phyloP scores from a whole-genome alignment of 352 stramenopile species.

The Pythium sp. region DNA sequence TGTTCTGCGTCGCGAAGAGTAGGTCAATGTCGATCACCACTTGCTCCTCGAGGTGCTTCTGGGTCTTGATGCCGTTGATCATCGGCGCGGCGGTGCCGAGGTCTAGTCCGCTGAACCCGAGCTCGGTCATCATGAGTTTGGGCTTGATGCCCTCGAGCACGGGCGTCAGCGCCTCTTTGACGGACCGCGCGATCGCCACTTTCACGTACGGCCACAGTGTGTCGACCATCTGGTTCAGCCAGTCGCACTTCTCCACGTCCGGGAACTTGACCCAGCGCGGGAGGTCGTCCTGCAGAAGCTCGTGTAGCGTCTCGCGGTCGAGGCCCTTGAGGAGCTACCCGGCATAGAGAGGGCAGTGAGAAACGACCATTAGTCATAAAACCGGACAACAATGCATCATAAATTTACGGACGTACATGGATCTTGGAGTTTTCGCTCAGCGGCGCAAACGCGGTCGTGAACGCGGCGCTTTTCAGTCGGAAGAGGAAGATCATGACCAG shows the following conservation, averaged over 20 bases:
- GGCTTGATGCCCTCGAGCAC: constrained; percentile 34
- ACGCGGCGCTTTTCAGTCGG: constrained; percentile 34
- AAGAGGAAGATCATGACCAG: constrained; percentile 34
- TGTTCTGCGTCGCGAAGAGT: constrained; percentile 40
- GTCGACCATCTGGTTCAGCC: constrained; percentile 40
- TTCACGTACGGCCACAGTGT: constrained; percentile 52
- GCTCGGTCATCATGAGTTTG: constrained; percentile 41
- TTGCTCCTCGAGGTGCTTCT: constrained; percentile 39
- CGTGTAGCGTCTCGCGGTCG: constrained; percentile 36
- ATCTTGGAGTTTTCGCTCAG: constrained; percentile 36
- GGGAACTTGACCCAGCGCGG: constrained; percentile 47
- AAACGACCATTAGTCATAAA: not conserved
- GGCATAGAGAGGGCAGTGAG: not conserved
- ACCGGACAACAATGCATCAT: not conserved
- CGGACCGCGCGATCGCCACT: constrained; percentile 31
- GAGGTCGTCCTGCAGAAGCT: constrained; percentile 40
- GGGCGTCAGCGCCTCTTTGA: constrained; percentile 36
- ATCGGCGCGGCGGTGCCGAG: constrained; percentile 38
- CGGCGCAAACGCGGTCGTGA: constrained; percentile 21
- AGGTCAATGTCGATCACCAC: constrained; percentile 44
- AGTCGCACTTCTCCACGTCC: constrained; percentile 47
- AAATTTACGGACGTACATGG: constrained; percentile 15
- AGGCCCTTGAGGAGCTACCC: constrained; percentile 33
- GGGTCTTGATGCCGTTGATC: constrained; percentile 44
- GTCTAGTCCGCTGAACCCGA: constrained; percentile 39